Evolutionary conservation across 2,329 filamentous ascomycete genomes (phyloP), one percentile per base, ranked within the genome.

Genomic region (Phaeomoniella chlamydospora): DNA sequence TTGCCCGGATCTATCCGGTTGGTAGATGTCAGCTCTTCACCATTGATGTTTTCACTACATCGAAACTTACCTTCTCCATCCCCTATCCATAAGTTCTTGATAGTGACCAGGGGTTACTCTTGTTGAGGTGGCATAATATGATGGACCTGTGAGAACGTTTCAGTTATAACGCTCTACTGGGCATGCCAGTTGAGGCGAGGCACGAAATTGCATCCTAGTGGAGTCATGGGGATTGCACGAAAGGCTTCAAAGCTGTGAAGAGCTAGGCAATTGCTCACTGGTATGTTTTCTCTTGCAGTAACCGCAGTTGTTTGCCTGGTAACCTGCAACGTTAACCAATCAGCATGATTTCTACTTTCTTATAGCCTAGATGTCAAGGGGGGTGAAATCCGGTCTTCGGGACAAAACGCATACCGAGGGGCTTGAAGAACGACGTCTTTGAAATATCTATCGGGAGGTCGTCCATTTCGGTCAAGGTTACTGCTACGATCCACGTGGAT

Each of bases 251-350:
- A n/a, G n/a, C n/a, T n/a, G n/a, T n/a, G n/a, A n/a, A n/a, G n/a
- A n/a, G n/a, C n/a, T n/a, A n/a, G n/a, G n/a, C n/a, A n/a, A n/a
- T n/a, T n/a, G 61, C 62, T 54, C 44, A 66, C 63, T 62, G 43
- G 61, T 59, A 45, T 56, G 43, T 15, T 54, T 49, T 31, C 54
- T 59, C 49, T 64, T 61, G 52, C 63, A 67, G 49, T 67, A 67
- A 37, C 63, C 63, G 46, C 63, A 66, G 11, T 54, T 54, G 41
- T 59, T 63, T 35, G 56, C 55, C 45, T 65, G 61, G 47, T 65
- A 65, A 39, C 62, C 61, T 64, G 45, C 32, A 33, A 33, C 33
- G 6, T 31, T n/a, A 14, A 22, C 26, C 18, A 15, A 35, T 46
- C 36, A 47, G 39, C 33, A 31, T 32, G 14, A 13, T 32, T 9